phyloP scores from a whole-genome alignment of 164 flowering plant species.

The Houttuynia cordata region DNA sequence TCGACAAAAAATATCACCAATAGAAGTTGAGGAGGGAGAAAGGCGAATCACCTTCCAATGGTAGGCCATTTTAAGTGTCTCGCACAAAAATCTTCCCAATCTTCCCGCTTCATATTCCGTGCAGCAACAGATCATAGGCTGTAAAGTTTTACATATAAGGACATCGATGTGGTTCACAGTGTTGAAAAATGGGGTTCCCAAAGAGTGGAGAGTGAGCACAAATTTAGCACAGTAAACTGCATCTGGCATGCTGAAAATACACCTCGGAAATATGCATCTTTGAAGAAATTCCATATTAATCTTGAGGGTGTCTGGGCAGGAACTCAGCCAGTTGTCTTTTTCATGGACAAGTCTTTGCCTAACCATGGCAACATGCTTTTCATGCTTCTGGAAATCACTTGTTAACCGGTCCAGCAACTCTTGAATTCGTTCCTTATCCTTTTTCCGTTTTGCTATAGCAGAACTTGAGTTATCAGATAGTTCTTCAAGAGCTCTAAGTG shows the following conservation, averaged over 20 bases:
- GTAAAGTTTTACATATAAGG: slow-evolving; percentile 91
- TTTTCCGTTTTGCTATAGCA: slow-evolving; percentile 88
- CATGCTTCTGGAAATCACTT: slow-evolving; percentile 70
- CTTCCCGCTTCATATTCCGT: slow-evolving; percentile 98
- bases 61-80: slow-evolving; percentile 94
- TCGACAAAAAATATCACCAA: too few species aligned
- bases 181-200: slow-evolving; percentile 95
- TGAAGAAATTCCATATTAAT: slow-evolving; percentile 99
- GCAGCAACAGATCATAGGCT: slow-evolving; percentile 99
- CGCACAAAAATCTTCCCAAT: slow-evolving; percentile 84
- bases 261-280: slow-evolving; percentile 97
- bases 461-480: slow-evolving; percentile 91
- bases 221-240: slow-evolving; percentile 97
- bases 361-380: slow-evolving; percentile 86
- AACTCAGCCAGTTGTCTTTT: slow-evolving; percentile 93
- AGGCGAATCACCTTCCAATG: slow-evolving; percentile 71
- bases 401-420: slow-evolving; percentile 89
- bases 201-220: slow-evolving; percentile 91
- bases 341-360: slow-evolving; percentile 72
- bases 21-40: background rate
- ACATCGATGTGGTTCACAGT: slow-evolving; percentile 99
- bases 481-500: slow-evolving; percentile 92
- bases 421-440: slow-evolving; percentile 95
- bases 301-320: slow-evolving; percentile 94
- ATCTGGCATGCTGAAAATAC: slow-evolving; percentile 96